Evolutionary conservation across 176 grass and related monocot species (phyloP).

Genomic region (Cocos nucifera): DNA sequence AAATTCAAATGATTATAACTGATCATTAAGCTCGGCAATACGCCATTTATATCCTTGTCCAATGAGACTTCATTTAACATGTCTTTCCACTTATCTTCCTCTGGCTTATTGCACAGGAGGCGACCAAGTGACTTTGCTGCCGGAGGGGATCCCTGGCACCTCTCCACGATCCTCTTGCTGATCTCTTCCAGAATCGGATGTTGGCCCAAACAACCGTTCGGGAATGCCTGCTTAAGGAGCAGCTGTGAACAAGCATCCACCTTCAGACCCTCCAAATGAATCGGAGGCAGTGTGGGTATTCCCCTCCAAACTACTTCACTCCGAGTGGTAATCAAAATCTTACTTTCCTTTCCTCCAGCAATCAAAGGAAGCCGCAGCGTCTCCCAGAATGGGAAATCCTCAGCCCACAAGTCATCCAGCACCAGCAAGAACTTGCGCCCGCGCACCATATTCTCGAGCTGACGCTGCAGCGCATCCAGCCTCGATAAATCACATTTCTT

Average conservation of each 20-base stretch:
- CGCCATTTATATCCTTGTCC: conserved; percentile 16
- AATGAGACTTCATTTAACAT: conserved; percentile 37
- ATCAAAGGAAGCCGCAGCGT: conserved; percentile 20
- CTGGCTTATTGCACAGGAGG: conserved; percentile 22
- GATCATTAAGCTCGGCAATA: neutral
- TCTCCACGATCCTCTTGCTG: conserved; percentile 26
- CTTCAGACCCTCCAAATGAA: conserved; percentile 20
- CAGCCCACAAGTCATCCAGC: conserved; percentile 39
- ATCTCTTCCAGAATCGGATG: conserved; percentile 5
- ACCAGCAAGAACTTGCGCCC: conserved; percentile 37
- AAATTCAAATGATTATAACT: no score
- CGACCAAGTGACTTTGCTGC: conserved; percentile 45
- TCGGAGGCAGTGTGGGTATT: neutral
- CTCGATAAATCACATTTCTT: conserved; percentile 11
- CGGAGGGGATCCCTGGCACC: conserved; percentile 44
- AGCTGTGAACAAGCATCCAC: conserved; percentile 30
- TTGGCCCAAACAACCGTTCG: neutral
- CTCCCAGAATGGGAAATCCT: conserved; percentile 41
- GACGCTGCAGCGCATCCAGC: conserved; percentile 30
- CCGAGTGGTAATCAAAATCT: conserved; percentile 44
- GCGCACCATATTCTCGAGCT: conserved; percentile 11
- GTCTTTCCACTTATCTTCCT: conserved; percentile 32
- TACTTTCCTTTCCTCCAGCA: conserved; percentile 23
- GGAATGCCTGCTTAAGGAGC: neutral
- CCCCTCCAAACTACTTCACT: conserved; percentile 18